Base-by-base conservation (phyloP, 805 yeast genomes). In the Tetrapisispora iriomotensis region DNA sequence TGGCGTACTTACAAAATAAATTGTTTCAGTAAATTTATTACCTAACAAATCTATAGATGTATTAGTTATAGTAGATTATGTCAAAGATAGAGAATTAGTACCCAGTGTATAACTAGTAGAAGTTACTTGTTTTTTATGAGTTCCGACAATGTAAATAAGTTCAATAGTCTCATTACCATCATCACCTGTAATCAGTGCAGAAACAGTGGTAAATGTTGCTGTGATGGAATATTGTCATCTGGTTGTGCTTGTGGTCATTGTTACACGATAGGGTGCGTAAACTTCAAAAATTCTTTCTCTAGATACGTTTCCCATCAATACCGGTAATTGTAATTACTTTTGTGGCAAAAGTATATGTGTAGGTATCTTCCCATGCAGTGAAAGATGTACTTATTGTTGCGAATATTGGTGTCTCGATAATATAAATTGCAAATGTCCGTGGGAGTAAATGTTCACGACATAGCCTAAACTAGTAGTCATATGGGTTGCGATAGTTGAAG, bases 221-320 rank as follows among this genome's bases (percentile, higher is more conserved):
- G 33, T 38, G 17, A 10, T 12, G 8, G 36, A 15, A 6, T 14
- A 3, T 31, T n/a, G 33, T 23, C 30, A 26, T 4, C 15, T 15
- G 10, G 26, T 21, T 7, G 19, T 21, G 3, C 17, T 17, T 8
- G 30, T 37, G 5, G 18, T 14, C 2, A 20, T 25, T 4, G 17
- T 9, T 2, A n/a, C 21, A 20, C 30, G 25, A 20, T 22, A 22
- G 19, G 45, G 45, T 29, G 39, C 36, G 10, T 36, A 39, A 19
- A 42, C 45, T 21, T 19, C 32, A 29, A 34, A 34, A 22, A 43
- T 15, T 17, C 32, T 35, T 24, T 39, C 40, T 5, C 31, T 34
- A 8, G 37, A n/a, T 34, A 9, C 12, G 19, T 3, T 7, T 13
- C 4, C 44, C 44, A 28, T 41, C 44, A 24, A 34, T 19, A 13